A percentile compares a stretch with the other conserved stretches of the same genome.
Evolutionary conservation across 805 yeast genomes (phyloP).

Genomic region (Kodamaea neixiangensis): DNA sequence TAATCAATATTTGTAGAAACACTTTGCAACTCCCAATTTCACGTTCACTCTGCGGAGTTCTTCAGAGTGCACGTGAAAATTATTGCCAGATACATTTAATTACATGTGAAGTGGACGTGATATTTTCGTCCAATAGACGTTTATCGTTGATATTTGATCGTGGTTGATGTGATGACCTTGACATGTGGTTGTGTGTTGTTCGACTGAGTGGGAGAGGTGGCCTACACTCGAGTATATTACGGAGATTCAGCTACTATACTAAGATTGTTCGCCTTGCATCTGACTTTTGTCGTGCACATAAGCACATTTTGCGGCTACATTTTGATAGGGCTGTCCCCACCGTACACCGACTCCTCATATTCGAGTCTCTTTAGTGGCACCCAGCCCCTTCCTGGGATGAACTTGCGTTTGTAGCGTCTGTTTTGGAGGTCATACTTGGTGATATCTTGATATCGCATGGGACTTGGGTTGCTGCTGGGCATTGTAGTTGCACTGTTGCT

Average conservation of each 20-base stretch:
- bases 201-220: no score
- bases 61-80: constrained; percentile 2
- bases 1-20: neutral
- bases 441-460: constrained; percentile 20
- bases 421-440: constrained; percentile 36
- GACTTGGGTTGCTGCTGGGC: neutral
- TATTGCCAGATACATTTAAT: neutral
- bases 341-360: constrained; percentile 19
- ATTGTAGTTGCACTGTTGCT: neutral
- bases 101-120: neutral
- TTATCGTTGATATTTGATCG: no score
- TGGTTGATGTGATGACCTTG: neutral
- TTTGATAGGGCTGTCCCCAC: constrained; percentile 10
- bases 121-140: no score
- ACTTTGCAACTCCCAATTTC: constrained; percentile 2
- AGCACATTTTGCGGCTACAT: neutral
- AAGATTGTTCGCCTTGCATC: neutral
- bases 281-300: neutral
- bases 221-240: no score
- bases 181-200: no score
- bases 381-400: constrained; percentile 56
- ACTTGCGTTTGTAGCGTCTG: constrained; percentile 43
- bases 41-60: constrained; percentile 2
- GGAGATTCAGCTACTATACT: no score
- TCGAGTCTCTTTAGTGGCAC: constrained; percentile 30